Conservation (phyloP, 169 alveolate species). For the Toxoplasma gondii region DNA sequence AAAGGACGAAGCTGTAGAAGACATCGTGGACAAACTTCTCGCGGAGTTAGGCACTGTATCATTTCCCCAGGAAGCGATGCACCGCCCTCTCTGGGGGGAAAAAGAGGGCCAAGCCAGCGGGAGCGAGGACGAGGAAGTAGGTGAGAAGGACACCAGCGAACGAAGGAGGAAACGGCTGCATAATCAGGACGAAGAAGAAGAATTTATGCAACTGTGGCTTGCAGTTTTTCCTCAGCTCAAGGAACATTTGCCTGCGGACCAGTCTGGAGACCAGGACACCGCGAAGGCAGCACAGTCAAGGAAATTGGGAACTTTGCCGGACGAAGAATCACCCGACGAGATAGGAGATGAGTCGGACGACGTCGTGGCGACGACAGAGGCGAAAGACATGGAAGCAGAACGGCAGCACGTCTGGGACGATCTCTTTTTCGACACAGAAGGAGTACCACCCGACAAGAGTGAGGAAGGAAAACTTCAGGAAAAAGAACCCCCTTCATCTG, state of each 20-base stretch:
- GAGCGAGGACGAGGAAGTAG: not conserved
- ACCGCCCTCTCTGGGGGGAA: not conserved
- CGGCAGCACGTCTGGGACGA: not conserved
- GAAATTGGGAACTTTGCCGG: not conserved
- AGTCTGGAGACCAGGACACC: not conserved
- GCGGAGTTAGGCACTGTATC: conserved; percentile 13
- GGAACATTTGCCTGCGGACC: conserved; percentile 23
- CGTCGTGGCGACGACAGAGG: not conserved
- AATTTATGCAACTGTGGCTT: conserved; percentile 50
- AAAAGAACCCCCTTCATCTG: not conserved
- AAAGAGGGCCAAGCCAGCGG: not conserved
- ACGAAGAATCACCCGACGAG: not conserved
- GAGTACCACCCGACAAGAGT: not conserved
- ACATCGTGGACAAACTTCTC: not conserved
- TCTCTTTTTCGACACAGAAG: not conserved
- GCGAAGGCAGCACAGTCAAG: not conserved
- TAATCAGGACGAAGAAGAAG: conserved; percentile 21
- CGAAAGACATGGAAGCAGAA: not conserved
- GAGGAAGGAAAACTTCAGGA: not conserved
- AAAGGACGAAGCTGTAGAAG: not conserved
- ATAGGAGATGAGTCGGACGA: not conserved
- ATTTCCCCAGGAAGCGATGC: conserved; percentile 1
- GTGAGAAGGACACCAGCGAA: not conserved
- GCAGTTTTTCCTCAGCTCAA: conserved; percentile 35
- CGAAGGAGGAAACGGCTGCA: not conserved